Conservation (phyloP, 2,329 filamentous ascomycete species). For the Talaromyces marneffei region DNA sequence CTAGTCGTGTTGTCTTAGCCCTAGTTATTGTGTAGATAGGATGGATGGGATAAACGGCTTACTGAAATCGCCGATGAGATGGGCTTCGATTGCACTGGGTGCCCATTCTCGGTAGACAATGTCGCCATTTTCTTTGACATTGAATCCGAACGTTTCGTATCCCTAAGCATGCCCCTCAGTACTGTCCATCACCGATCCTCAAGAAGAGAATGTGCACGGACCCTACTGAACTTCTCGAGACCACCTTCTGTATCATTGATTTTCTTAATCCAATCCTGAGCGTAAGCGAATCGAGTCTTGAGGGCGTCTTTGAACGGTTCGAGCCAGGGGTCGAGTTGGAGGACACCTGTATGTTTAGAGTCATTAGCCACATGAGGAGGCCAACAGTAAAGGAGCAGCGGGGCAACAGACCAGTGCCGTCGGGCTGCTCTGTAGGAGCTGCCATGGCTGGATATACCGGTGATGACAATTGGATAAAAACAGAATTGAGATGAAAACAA, state of each 20-base stretch:
- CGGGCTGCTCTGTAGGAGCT: conserved; percentile 10
- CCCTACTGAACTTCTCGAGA: conserved; percentile 83
- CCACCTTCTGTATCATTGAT: conserved; percentile 83
- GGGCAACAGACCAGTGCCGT: conserved; percentile 13
- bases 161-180: conserved; percentile 51
- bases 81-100: conserved; percentile 77
- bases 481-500: neutral
- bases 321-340: conserved; percentile 84
- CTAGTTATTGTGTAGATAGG: conserved; percentile 14
- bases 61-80: conserved; percentile 93
- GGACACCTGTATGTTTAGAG: conserved; percentile 62
- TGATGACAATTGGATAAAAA: neutral
- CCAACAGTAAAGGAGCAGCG: neutral
- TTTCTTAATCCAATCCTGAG: conserved; percentile 78
- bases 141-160: conserved; percentile 79
- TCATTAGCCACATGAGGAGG: neutral
- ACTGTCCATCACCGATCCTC: too few species aligned
- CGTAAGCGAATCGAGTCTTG: conserved; percentile 68
- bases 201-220: conserved; percentile 34
- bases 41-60: conserved; percentile 29
- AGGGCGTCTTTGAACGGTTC: conserved; percentile 75
- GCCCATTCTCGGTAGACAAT: conserved; percentile 96
- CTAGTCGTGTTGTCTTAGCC: conserved; percentile 45
- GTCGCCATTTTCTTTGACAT: conserved; percentile 72
- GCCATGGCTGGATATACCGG: conserved; percentile 3